A percentile compares a stretch with the other conserved stretches of the same genome.
These are phyloP conservation scores for Quercus bicolor DNA, from an alignment of 306 rosid genomes.

Conservation along the genomic window DNA sequence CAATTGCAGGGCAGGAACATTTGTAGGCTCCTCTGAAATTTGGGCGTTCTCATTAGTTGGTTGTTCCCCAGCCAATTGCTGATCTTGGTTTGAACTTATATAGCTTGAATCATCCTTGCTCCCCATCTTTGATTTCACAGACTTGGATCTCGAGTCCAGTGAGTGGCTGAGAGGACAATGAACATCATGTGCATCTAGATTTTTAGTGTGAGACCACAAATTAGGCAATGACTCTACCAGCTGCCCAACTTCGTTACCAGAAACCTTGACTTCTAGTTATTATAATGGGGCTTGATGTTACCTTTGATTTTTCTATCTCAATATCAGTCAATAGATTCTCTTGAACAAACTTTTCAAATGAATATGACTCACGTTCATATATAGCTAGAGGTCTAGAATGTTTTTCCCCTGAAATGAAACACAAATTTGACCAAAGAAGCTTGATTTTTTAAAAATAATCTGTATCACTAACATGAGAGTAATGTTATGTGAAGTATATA, in stretches of 20 bases:
- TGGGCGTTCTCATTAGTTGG: conserved; percentile 23
- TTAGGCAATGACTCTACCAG: conserved; percentile 61
- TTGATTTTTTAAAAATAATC: too few species aligned
- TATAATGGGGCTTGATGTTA: conserved; percentile 38
- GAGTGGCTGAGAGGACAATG: conserved; percentile 51
- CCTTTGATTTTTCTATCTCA: conserved; percentile 24
- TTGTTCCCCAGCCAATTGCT: conserved; percentile 28
- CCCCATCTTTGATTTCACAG: conserved; percentile 24
- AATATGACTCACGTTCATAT: conserved; percentile 2
- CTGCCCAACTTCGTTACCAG: conserved; percentile 33
- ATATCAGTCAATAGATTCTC: conserved; percentile 22
- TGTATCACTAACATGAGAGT: too few species aligned
- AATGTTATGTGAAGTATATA: too few species aligned
- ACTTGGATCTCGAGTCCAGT: conserved; percentile 43
- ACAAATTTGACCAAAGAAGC: too few species aligned
- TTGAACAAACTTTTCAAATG: conserved; percentile 18
- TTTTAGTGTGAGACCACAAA: conserved; percentile 27
- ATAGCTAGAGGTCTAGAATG: too few species aligned
- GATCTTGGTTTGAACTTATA: conserved; percentile 32
- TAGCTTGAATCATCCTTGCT: conserved; percentile 32
- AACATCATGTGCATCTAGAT: conserved; percentile 23
- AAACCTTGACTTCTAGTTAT: conserved; percentile 38
- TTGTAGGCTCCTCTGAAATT: conserved; percentile 36
- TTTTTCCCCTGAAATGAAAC: too few species aligned
- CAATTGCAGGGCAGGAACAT: conserved; percentile 33